Conservation (phyloP, 768 basidiomycete genomes). For the Podaxis sp. region DNA sequence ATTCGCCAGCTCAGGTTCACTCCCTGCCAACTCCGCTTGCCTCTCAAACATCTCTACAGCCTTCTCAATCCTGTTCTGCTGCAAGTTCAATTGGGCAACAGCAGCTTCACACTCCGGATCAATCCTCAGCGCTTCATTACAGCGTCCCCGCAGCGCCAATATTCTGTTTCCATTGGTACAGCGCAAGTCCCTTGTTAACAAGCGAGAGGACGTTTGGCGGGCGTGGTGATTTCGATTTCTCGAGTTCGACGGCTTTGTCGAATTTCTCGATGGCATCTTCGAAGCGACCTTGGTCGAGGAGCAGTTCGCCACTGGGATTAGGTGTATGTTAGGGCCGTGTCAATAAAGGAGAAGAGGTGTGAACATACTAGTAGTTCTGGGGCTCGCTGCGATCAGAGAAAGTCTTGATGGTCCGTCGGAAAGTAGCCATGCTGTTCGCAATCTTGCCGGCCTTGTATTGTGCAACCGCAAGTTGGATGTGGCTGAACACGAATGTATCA, state of each 20-base stretch:
- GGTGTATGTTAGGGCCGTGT: not conserved
- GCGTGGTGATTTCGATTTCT: constrained; percentile 62
- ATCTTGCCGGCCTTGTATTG: constrained; percentile 88
- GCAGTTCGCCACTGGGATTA: constrained; percentile 76
- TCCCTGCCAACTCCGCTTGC: constrained; percentile 84
- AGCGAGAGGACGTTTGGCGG: constrained; percentile 86
- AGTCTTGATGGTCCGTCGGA: constrained; percentile 77
- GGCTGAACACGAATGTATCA: constrained; percentile 88
- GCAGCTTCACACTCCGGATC: constrained; percentile 97
- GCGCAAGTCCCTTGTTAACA: constrained; percentile 95
- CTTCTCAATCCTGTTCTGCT: constrained; percentile 84
- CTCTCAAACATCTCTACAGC: constrained; percentile 86
- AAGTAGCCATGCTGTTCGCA: constrained; percentile 85
- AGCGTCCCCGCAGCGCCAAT: constrained; percentile 81
- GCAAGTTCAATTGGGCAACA: constrained; percentile 88
- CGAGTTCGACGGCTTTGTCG: constrained; percentile 87
- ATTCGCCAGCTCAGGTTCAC: constrained; percentile 82
- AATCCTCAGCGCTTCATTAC: constrained; percentile 81
- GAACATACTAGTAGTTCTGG: constrained; percentile 90
- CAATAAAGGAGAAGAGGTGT: not conserved
- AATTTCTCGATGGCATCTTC: constrained; percentile 90
- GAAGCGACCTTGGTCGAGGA: constrained; percentile 89
- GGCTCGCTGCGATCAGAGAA: constrained; percentile 91
- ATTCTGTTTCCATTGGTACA: constrained; percentile 97
- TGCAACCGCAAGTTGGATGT: constrained; percentile 96